Base-by-base conservation (phyloP, 768 basidiomycete species). In the Boletus pseudo-olivaceus region DNA sequence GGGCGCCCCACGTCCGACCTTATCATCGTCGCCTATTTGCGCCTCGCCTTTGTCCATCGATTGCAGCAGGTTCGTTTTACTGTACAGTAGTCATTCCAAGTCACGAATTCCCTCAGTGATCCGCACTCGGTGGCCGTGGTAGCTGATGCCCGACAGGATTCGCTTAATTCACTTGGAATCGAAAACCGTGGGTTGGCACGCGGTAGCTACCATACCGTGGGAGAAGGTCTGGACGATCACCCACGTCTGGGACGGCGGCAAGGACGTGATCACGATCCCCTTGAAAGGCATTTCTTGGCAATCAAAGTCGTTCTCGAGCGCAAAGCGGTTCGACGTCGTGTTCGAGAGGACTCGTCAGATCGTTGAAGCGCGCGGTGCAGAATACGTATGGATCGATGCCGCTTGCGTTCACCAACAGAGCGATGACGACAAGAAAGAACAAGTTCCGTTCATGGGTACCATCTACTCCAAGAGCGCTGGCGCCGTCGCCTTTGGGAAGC, bases 311-410 rank as follows among this genome's bases (percentile, higher is more conserved):
- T 57, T 57, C 38, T 56, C 56, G 5, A 56, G 38, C 44, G 17
- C 7, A 27, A n/a, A 29, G 5, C 56, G 54, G 23, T 57, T 57
- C 43, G 35, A 56, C 26, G 5, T 29, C 17, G 19, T 49, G 27
- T 41, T 57, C 32, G 5, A 43, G 14, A 49, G 26, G 34, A n/a
- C 33, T 38, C 4, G 32, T 9, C 30, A 41, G 32, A 26, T 56
- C 2, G 27, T 57, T 6, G 30, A 39, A 38, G 12, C 33, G 7
- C 45, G 12, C 7, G 49, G 49, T 12, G 57, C 23, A 8, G 30
- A 41, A 43, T 51, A 57, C 40, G n/a, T 57, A 19, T 58, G 57
- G 55, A 46, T 57, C 3, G 57, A 58, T 26, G 57, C 57, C 7
- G 54, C 45, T 12, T 58, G 57, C 40, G 47, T 58, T 17, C 14